These are phyloP conservation scores for Holtermannia corniformis DNA, from an alignment of 768 basidiomycete genomes.

Conservation along the genomic window DNA sequence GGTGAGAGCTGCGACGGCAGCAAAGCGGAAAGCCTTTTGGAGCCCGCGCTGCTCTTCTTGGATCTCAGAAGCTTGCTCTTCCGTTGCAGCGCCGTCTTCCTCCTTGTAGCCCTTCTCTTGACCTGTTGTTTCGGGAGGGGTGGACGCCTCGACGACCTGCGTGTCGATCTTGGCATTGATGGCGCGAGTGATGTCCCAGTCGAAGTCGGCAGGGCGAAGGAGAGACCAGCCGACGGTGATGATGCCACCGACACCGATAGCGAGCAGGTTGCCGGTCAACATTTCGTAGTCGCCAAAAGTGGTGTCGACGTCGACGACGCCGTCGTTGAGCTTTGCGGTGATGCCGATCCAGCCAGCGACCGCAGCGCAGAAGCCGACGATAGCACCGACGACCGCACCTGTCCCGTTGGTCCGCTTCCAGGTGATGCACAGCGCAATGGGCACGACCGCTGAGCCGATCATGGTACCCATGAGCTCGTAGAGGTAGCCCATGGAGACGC, in stretches of 20 bases:
- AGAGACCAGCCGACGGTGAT: conserved; percentile 58
- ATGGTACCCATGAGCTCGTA: conserved; percentile 45
- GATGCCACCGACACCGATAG: conserved; percentile 71
- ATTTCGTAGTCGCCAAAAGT: conserved; percentile 47
- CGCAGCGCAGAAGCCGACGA: conserved; percentile 60
- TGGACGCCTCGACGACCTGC: conserved; percentile 1
- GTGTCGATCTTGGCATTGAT: conserved; percentile 50
- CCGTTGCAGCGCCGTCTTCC: conserved; percentile 22
- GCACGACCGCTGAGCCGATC: conserved; percentile 59
- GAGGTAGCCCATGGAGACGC: conserved; percentile 88
- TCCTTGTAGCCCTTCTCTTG: conserved; percentile 31
- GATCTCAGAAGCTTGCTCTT: conserved; percentile 11
- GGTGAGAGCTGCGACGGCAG: conserved; percentile 51
- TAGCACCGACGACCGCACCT: conserved; percentile 67
- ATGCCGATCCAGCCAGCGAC: conserved; percentile 78
- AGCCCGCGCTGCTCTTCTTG: conserved; percentile 43
- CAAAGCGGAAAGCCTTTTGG: conserved; percentile 68
- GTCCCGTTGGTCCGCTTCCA: conserved; percentile 78
- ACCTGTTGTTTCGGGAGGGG: conserved; percentile 32
- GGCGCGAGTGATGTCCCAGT: conserved; percentile 67
- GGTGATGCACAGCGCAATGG: conserved; percentile 74
- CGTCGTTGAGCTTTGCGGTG: conserved; percentile 59
- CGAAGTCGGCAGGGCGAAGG: conserved; percentile 69
- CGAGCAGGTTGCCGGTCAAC: conserved; percentile 81
- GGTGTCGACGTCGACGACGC: conserved; percentile 57